A percentile compares a stretch with the other conserved stretches of the same genome.
phyloP scores from a whole-genome alignment of 1,284 basidiomycete species.

The Microbotryum scabiosae region DNA sequence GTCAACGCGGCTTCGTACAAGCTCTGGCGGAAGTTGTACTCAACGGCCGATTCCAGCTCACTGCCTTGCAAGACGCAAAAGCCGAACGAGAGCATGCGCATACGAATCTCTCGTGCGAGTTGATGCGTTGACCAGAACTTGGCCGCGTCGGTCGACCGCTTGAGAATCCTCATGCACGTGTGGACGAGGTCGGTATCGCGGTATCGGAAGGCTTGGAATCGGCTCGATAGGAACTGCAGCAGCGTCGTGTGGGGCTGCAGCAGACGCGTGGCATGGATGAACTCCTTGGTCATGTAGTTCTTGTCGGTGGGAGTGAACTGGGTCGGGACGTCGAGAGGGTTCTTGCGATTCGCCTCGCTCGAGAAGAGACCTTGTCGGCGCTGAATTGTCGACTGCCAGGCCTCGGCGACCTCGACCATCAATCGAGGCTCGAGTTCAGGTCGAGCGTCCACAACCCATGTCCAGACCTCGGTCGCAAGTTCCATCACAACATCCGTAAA shows the following conservation, averaged over 20 bases:
- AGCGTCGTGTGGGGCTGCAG: constrained; percentile 76
- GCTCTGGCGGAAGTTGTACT: constrained; percentile 64
- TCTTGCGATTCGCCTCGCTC: constrained; percentile 61
- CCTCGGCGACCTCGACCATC: constrained; percentile 75
- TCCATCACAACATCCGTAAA: constrained; percentile 79
- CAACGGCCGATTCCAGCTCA: constrained; percentile 72
- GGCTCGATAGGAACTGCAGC: constrained; percentile 81
- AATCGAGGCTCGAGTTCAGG: constrained; percentile 64
- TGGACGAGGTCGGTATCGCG: constrained; percentile 75
- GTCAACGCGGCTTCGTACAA: constrained; percentile 73
- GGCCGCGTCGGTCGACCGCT: constrained; percentile 62
- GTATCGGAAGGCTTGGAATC: constrained; percentile 88
- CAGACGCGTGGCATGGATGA: constrained; percentile 61
- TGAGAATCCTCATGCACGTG: constrained; percentile 71
- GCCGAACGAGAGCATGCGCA: constrained; percentile 82
- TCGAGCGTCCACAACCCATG: constrained; percentile 86
- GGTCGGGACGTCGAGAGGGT: constrained; percentile 79
- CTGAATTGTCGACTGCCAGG: constrained; percentile 77
- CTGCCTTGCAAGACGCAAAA: constrained; percentile 87
- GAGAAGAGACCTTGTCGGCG: constrained; percentile 76
- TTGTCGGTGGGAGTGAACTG: constrained; percentile 89
- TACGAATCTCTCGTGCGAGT: constrained; percentile 78
- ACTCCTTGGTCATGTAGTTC: constrained; percentile 65
- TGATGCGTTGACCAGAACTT: constrained; percentile 81
- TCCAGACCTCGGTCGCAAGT: constrained; percentile 89